phyloP scores from a whole-genome alignment of 805 yeast species.

The Pachysolen tannophilus region DNA sequence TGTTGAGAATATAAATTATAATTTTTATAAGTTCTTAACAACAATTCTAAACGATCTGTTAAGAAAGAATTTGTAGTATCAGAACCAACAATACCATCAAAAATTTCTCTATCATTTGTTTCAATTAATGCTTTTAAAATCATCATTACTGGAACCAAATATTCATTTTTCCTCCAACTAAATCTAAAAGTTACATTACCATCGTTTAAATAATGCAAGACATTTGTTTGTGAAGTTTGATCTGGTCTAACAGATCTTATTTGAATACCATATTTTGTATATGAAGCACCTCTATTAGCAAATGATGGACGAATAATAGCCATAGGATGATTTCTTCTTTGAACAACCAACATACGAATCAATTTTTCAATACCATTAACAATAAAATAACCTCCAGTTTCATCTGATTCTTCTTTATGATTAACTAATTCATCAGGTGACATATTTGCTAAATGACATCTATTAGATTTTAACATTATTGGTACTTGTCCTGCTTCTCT shows the following conservation, averaged over 20 bases:
- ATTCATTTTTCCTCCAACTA: constrained; percentile 96
- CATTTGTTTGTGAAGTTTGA: constrained; percentile 96
- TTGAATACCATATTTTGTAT: constrained; percentile 87
- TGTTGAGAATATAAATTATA: constrained; percentile 72
- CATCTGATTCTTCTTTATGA: constrained; percentile 86
- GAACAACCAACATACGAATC: constrained; percentile 95
- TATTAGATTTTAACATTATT: constrained; percentile 80
- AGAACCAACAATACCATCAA: constrained; percentile 91
- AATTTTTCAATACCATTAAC: constrained; percentile 96
- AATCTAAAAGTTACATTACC: constrained; percentile 96
- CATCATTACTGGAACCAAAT: constrained; percentile 88
- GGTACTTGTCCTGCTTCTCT: constrained; percentile 93
- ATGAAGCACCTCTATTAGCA: constrained; percentile 86
- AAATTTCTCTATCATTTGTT: constrained; percentile 89
- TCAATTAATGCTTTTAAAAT: constrained; percentile 83
- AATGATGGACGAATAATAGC: constrained; percentile 94
- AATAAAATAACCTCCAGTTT: constrained; percentile 92
- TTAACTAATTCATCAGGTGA: constrained; percentile 77
- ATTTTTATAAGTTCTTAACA: constrained; percentile 80
- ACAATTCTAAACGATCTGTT: constrained; percentile 94
- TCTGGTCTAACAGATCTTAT: constrained; percentile 93
- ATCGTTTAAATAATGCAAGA: constrained; percentile 89
- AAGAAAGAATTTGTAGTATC: constrained; percentile 84
- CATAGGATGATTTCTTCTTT: constrained; percentile 97
- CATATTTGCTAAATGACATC: constrained; percentile 83